Evolutionary conservation across 2,329 filamentous ascomycete genomes (phyloP), one percentile per base, ranked within the genome.

Genomic region (Cordyceps cateniannulata): DNA sequence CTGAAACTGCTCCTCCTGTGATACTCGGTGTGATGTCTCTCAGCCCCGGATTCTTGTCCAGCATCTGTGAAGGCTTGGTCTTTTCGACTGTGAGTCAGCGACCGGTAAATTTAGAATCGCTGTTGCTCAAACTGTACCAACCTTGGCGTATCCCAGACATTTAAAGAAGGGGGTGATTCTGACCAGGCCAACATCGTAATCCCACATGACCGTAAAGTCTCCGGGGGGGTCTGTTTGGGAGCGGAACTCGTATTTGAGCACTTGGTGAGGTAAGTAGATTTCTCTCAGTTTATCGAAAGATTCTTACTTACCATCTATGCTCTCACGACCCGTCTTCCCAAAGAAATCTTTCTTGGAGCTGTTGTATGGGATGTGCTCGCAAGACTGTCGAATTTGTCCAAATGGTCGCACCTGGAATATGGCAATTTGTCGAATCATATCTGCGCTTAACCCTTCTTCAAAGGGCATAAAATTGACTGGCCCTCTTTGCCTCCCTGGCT

Each of bases 101-200:
- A 10, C 25, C 5, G 32, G 18, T 35, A 29, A 9, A 6, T 22
- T 5, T 29, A 7, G 20, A 4, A 8, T 53, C 29, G 29, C 16
- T 49, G 50, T 29, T 25, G 38, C 42, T 68, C 59, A 63, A 63
- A 79, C 12, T 10, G 56, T n/a, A 59, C 56, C 70, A 71, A 92
- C 93, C 85, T 99, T 99, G 65, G 88, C 83, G 70, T 93, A 93
- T 65, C 88, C 86, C 71, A 87, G 88, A 66, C 90, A 92, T 73
- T 96, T 96, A 82, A 98, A 98, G 71, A 98, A 90, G 29, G 92
- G 89, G 2, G 93, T 97, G 74, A 96, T 96, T 63, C 93, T 87
- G 64, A 98, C 93, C 32, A 98, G 86, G 9, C 95, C 95, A 63
- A 93, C 85, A 68, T 96, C 93, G 77, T 97, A 97, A 73, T 99